Evolutionary conservation across 1,284 basidiomycete genomes (phyloP).

Genomic region (Ceraceosorus bombacis): DNA sequence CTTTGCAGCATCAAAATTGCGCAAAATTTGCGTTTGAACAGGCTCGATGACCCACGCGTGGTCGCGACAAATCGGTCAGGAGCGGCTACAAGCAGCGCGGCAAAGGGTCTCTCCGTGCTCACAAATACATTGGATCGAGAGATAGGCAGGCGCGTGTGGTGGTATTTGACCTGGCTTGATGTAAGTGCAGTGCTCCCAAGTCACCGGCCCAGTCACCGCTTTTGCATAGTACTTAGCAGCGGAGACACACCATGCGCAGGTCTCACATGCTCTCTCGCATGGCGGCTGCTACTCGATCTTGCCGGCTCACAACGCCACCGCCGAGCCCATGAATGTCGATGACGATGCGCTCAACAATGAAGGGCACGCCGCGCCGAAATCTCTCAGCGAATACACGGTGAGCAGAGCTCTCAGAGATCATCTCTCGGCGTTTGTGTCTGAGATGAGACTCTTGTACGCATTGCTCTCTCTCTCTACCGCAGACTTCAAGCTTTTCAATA

Average conservation of each 20-base stretch:
- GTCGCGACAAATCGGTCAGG: background rate
- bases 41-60: slow-evolving; percentile 19
- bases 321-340: slow-evolving; percentile 35
- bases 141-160: slow-evolving; percentile 42
- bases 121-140: slow-evolving; percentile 26
- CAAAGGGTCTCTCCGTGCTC: slow-evolving; percentile 14
- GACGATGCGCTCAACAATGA: slow-evolving; percentile 15
- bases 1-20: slow-evolving; percentile 1
- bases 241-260: background rate
- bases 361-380: background rate
- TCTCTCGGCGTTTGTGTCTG: slow-evolving; percentile 24
- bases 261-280: slow-evolving; percentile 40
- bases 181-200: too few species aligned
- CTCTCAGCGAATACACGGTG: slow-evolving; percentile 19
- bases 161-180: slow-evolving; percentile 38
- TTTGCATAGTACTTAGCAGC: too few species aligned
- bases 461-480: slow-evolving; percentile 23
- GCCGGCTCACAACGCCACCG: slow-evolving; percentile 35
- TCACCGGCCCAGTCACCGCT: too few species aligned
- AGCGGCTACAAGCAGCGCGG: slow-evolving; percentile 1
- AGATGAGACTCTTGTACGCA: slow-evolving; percentile 25
- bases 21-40: slow-evolving; percentile 22
- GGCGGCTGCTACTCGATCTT: slow-evolving; percentile 38
- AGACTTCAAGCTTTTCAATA: slow-evolving; percentile 33
- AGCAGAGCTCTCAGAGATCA: slow-evolving; percentile 23